A percentile compares a stretch with the other conserved stretches of the same genome.
Conservation (phyloP, 2,329 filamentous ascomycete genomes). For the Talaromyces sp. region DNA sequence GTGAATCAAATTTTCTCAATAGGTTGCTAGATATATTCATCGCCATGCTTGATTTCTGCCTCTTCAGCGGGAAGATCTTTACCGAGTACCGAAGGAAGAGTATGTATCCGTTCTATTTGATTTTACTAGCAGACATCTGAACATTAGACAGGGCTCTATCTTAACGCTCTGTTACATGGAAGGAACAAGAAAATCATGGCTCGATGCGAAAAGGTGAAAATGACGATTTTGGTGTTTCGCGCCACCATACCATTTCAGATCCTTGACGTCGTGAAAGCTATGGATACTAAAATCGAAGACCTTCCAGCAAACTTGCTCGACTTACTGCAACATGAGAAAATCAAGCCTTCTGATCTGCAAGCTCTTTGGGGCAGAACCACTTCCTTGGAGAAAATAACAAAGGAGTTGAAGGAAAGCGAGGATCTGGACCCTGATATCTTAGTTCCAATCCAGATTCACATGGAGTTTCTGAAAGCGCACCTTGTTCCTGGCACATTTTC, state of each 20-base stretch:
- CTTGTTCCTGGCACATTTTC: background rate
- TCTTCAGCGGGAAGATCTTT: conserved; percentile 2
- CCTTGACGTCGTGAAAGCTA: background rate
- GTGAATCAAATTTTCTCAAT: conserved; percentile 7
- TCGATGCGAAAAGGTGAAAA: conserved; percentile 5
- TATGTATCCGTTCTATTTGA: background rate
- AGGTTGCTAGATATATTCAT: conserved; percentile 6
- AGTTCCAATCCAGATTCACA: background rate
- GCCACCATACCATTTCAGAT: conserved; percentile 9
- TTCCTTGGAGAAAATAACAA: conserved; percentile 1
- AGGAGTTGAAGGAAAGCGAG: background rate
- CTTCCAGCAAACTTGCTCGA: conserved; percentile 1
- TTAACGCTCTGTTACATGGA: background rate
- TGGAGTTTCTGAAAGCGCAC: conserved; percentile 5
- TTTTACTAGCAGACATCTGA: background rate
- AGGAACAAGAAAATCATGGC: conserved; percentile 11
- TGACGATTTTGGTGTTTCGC: conserved; percentile 4
- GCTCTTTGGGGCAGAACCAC: conserved; percentile 4
- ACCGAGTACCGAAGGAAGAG: conserved; percentile 1
- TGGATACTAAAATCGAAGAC: conserved; percentile 8
- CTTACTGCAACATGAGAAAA: conserved; percentile 3
- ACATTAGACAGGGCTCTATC: background rate
- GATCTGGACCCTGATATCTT: conserved; percentile 7
- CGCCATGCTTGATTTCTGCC: conserved; percentile 3
- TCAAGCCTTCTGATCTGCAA: conserved; percentile 7